Evolutionary conservation across 192 early-diverging fungal species (phyloP), one percentile per base, ranked within the genome.

Genomic region (Physocladia obscura): DNA sequence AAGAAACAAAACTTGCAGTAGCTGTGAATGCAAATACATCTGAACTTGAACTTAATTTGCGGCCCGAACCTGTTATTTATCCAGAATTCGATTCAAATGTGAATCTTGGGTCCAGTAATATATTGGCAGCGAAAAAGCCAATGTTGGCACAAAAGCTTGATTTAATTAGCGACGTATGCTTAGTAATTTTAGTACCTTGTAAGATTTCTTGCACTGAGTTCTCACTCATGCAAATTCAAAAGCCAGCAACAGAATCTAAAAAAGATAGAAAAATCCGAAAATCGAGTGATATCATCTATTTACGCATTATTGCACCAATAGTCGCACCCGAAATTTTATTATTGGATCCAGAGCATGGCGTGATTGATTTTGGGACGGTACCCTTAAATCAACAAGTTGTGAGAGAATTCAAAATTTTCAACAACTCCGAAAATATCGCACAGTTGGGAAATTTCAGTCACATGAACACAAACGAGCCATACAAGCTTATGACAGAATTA

Each of bases 131-230:
- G n/a, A n/a, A n/a, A n/a, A n/a, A n/a, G n/a, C n/a, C n/a, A n/a
- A n/a, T n/a, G n/a, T n/a, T n/a, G n/a, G n/a, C n/a, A n/a, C n/a
- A n/a, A n/a, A n/a, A n/a, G n/a, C 58, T 55, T 37, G 17, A 67
- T 17, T 15, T 15, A 57, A 2, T 73, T 4, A 62, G 67, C 56
- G 71, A 65, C 24, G 67, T 56, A 1, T 73, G 71, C 38, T 19
- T 73, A 13, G 32, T 52, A 5, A 17, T 67, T 36, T 37, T 73
- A 65, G 61, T 73, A 13, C 71, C 71, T 4, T 73, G 62, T 44
- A 67, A 63, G 24, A 54, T 67, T 17, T 24, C 30, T 2, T 27
- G 49, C 6, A 39, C 39, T 4, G 13, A n/a, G n/a, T n/a, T 24
- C 11, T 37, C 67, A 1, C 4, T 15, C 26, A 35, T 11, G 36